Evolutionary conservation across 192 early-diverging fungal genomes (phyloP).

Genomic region (Coemansia sp.): DNA sequence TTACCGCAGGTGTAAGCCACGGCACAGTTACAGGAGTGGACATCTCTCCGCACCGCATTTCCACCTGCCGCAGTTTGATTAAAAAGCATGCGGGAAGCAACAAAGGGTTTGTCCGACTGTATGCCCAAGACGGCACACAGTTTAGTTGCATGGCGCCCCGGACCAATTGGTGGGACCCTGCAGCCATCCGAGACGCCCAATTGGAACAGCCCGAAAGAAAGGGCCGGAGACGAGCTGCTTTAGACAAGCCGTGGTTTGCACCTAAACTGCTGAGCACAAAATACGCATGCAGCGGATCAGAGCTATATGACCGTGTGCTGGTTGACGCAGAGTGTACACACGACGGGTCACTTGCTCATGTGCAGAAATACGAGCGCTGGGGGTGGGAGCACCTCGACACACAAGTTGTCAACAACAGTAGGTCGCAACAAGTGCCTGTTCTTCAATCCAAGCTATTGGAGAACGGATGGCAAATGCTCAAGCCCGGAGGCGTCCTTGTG

Average conservation of each 20-base stretch:
- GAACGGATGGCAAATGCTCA: conserved; percentile 76
- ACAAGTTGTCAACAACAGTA: conserved; percentile 57
- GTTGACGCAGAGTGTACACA: conserved; percentile 83
- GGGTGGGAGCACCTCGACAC: conserved; percentile 14
- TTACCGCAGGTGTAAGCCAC: conserved; percentile 10
- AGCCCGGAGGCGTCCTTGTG: conserved; percentile 75
- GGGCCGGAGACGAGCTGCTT: not conserved
- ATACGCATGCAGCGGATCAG: conserved; percentile 51
- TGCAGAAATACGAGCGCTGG: conserved; percentile 77
- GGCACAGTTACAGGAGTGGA: conserved; percentile 96
- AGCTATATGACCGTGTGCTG: conserved; percentile 69
- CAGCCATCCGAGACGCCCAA: not conserved
- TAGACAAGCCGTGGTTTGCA: conserved; percentile 70
- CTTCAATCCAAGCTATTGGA: conserved; percentile 63
- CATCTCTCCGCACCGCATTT: conserved; percentile 67
- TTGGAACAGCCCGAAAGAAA: not conserved
- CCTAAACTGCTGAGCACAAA: conserved; percentile 65
- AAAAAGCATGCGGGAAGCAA: conserved; percentile 65
- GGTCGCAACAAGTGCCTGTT: conserved; percentile 60
- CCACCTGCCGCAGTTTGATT: conserved; percentile 71
- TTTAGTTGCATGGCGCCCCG: conserved; percentile 73
- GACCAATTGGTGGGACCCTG: conserved; percentile 40
- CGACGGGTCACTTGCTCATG: conserved; percentile 84
- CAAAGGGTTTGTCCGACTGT: conserved; percentile 60
- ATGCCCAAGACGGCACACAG: conserved; percentile 76